Base-by-base conservation (phyloP, 2,329 filamentous ascomycete genomes). In the Phialophora expanda region DNA sequence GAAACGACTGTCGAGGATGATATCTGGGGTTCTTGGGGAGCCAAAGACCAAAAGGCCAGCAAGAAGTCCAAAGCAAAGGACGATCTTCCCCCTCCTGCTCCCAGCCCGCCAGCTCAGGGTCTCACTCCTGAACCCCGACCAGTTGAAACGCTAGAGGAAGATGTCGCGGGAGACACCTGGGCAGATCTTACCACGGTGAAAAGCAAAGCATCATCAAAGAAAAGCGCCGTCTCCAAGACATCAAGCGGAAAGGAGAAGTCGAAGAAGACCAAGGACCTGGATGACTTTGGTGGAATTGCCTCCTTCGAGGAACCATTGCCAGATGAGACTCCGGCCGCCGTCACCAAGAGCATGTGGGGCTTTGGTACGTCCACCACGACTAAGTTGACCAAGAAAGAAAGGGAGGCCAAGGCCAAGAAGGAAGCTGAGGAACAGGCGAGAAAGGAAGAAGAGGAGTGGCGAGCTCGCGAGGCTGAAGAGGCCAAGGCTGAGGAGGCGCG, bases 11-110 rank as follows among this genome's bases (percentile, higher is more conserved):
- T 30, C n/a, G 64, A 65, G 26, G 73, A 73, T 57, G 73, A 73
- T 58, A 71, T 76, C 38, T 81, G 77, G 78, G 76, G 71, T 1
- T 53, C 73, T 7, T 69, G 69, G 53, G 68, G 60, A n/a, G 54
- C 62, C 30, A 71, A 71, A 38, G 71, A 74, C 4, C 85, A 83
- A 70, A 77, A 78, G 70, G 75, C 75, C 1, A 83, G 81, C 69
- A 86, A 83, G 73, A 77, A 73, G 55, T 75, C 76, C 62, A 84
- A 78, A 68, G 74, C 76, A 57, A 68, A 78, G 56, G 74, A 76
- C 61, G 79, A 80, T 34, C 79, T 79, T 58, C 81, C 81, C 34
- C 81, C 81, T 41, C 81, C 80, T 20, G 81, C 79, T 24, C 81
- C 81, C 2, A 82, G 80, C 38, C 81, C 81, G 53, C 81, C 81